Evolutionary conservation across 2,329 filamentous ascomycete genomes (phyloP).

Genomic region (Colletotrichum tabaci): DNA sequence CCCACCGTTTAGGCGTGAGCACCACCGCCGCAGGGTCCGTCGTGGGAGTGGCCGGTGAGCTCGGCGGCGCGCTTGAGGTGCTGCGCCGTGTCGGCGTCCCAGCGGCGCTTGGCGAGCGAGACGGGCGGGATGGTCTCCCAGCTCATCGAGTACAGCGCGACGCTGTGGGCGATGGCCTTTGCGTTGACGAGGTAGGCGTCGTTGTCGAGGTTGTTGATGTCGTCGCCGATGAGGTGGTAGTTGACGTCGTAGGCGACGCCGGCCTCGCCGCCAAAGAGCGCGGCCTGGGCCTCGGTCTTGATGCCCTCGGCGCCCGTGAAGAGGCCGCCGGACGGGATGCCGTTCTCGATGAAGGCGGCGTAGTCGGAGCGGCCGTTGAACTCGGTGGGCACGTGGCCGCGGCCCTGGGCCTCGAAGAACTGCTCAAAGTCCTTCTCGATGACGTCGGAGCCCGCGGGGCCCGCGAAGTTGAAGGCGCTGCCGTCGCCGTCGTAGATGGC

Average conservation of each 20-base stretch:
- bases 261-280: constrained; percentile 73
- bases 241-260: constrained; percentile 63
- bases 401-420: constrained; percentile 64
- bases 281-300: constrained; percentile 73
- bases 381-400: constrained; percentile 70
- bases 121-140: constrained; percentile 53
- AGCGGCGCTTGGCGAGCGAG: constrained; percentile 48
- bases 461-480: constrained; percentile 70
- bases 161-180: constrained; percentile 58
- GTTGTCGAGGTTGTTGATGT: constrained; percentile 55
- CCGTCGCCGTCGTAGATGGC: constrained; percentile 74
- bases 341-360: constrained; percentile 75
- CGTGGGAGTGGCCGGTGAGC: constrained; percentile 47
- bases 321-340: constrained; percentile 77
- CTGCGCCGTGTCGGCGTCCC: constrained; percentile 49
- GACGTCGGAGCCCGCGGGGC: constrained; percentile 71
- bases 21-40: constrained; percentile 50
- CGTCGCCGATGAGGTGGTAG: constrained; percentile 63
- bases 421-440: constrained; percentile 71
- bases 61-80: constrained; percentile 47
- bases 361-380: constrained; percentile 80
- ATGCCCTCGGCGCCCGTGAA: constrained; percentile 77
- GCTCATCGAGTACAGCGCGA: constrained; percentile 58
- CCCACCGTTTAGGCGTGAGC: constrained; percentile 3
- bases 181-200: constrained; percentile 63